Percentiles rank a stretch among this genome's conserved stretches.
Evolutionary conservation across 352 stramenopile species (phyloP).

Genomic region (Globisporangium lucens): DNA sequence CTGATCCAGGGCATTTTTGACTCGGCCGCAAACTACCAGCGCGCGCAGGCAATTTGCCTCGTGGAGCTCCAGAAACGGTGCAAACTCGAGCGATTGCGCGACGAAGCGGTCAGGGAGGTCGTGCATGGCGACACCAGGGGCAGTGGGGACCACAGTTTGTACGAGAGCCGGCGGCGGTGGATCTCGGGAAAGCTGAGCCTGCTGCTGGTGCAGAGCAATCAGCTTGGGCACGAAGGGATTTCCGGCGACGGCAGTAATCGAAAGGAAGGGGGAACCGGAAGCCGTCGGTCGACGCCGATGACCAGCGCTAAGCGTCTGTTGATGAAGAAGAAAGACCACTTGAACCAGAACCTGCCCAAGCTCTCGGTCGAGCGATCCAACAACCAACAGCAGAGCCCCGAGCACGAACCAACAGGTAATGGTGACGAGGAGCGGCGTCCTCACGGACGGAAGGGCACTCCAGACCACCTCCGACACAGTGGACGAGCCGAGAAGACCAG

Average conservation of each 20-base stretch:
- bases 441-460: not conserved
- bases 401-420: not conserved
- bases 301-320: not conserved
- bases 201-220: constrained; percentile 17
- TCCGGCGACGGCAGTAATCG: not conserved
- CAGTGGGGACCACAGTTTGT: not conserved
- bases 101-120: constrained; percentile 60
- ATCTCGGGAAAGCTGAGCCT: constrained; percentile 15
- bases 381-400: not conserved
- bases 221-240: constrained; percentile 5
- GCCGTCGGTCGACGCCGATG: not conserved
- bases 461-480: not conserved
- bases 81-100: constrained; percentile 56
- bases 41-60: constrained; percentile 63
- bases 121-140: constrained; percentile 17
- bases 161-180: not conserved
- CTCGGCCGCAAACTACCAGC: constrained; percentile 47
- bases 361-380: not conserved
- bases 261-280: not conserved
- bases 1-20: constrained; percentile 53
- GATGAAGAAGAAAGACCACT: not conserved
- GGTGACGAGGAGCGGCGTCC: not conserved
- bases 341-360: not conserved
- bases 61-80: constrained; percentile 66
- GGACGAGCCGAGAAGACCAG: not conserved